A percentile compares a stretch with the other conserved stretches of the same genome.
Conservation (phyloP, 1,284 basidiomycete species). For the Cutaneotrichosporon sp. region DNA sequence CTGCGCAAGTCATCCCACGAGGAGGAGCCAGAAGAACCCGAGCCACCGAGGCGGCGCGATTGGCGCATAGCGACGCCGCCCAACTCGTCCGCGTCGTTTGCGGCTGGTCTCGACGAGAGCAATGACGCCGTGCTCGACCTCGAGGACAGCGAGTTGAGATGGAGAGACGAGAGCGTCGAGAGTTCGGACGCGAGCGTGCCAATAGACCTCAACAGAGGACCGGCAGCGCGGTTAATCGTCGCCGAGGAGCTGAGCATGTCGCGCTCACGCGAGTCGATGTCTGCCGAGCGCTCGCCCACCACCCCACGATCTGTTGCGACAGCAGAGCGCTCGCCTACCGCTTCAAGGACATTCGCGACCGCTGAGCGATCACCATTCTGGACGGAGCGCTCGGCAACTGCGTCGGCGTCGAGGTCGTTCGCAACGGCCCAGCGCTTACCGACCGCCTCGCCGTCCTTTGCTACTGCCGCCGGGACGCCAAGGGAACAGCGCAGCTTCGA, state of each 20-base stretch:
- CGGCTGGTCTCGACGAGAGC: conserved; percentile 25
- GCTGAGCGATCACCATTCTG: too few relatives aligned
- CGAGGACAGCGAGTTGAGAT: conserved; percentile 32
- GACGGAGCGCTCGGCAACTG: not conserved
- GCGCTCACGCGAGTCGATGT: conserved; percentile 2
- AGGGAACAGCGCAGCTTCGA: not conserved
- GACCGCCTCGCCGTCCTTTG: not conserved
- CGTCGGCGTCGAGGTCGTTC: not conserved
- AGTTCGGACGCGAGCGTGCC: conserved; percentile 12
- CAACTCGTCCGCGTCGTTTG: conserved; percentile 37
- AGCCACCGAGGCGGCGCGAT: not conserved
- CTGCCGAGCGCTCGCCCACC: not conserved
- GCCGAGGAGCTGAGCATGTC: conserved; percentile 13
- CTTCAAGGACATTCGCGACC: not conserved
- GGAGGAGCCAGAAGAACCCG: not conserved
- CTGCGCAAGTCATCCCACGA: conserved; percentile 32
- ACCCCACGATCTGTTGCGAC: not conserved
- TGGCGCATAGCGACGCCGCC: conserved; percentile 19
- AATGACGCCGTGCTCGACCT: conserved; percentile 35
- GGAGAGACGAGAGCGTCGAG: conserved; percentile 18
- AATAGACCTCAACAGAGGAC: conserved; percentile 11
- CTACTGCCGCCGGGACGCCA: not conserved
- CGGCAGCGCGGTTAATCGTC: conserved; percentile 9
- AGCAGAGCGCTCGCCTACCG: not conserved
- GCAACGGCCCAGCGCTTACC: not conserved